phyloP scores from a whole-genome alignment of 345 rosid genomes.

The Acer campestre region DNA sequence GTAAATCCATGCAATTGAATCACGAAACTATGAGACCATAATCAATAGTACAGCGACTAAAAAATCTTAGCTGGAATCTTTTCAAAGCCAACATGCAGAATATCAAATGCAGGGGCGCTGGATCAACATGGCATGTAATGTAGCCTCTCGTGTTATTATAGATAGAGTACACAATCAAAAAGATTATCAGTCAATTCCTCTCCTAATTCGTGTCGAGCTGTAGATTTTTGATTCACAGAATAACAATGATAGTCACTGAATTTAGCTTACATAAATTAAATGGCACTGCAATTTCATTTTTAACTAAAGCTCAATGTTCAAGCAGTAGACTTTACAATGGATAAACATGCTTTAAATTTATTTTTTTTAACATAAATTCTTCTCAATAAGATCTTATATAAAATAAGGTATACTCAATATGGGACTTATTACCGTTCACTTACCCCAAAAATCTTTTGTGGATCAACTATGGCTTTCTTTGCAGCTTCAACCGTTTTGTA shows the following conservation, averaged over 20 bases:
- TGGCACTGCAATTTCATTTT: not conserved
- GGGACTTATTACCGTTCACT: not conserved
- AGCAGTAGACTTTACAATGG: not conserved
- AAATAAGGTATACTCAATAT: not conserved
- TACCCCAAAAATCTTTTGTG: slow-evolving; percentile 62
- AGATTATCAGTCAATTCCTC: not conserved
- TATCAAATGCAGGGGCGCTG: not conserved
- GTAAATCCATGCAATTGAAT: slow-evolving; percentile 6
- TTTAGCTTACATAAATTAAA: not conserved
- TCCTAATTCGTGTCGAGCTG: not conserved
- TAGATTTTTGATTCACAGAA: not conserved
- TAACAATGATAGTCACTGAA: not conserved
- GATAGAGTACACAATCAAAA: not conserved
- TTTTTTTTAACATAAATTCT: not conserved
- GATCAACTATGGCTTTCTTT: slow-evolving; percentile 63
- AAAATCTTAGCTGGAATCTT: not conserved
- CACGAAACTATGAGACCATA: not conserved
- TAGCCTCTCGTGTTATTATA: not conserved
- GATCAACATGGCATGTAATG: not conserved
- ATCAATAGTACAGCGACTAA: not conserved
- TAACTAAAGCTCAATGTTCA: not conserved
- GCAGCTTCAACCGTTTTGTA: slow-evolving; percentile 63
- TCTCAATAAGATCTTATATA: not conserved
- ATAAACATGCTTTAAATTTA: not conserved
- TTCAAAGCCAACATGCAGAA: not conserved